Percentiles rank a stretch among this genome's conserved stretches.
Evolutionary conservation across 441 rosid species (phyloP).

Genomic region (Adansonia madagascariensis): DNA sequence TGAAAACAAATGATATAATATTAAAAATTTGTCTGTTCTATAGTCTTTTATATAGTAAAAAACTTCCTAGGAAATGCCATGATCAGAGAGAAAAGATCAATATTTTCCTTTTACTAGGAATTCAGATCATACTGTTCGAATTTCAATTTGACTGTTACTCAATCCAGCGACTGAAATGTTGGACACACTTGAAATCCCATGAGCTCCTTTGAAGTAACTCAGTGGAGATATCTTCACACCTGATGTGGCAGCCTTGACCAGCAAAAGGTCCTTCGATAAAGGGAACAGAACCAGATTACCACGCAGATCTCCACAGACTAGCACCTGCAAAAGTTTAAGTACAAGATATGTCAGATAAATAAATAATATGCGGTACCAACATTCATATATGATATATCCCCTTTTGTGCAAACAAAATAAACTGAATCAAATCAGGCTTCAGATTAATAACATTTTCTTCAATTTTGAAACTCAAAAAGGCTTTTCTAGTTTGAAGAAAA

Average conservation of each 20-base stretch:
- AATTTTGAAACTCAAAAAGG: background rate
- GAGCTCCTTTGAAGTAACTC: constrained; percentile 86
- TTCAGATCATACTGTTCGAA: constrained; percentile 69
- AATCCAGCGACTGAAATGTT: constrained; percentile 63
- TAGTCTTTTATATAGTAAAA: constrained; percentile 17
- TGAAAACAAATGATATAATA: background rate
- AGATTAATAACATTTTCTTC: background rate
- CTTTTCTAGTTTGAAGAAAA: background rate
- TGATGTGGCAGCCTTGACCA: constrained; percentile 35
- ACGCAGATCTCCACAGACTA: constrained; percentile 93
- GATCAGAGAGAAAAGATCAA: constrained; percentile 14
- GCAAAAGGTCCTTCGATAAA: constrained; percentile 54
- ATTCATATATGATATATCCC: background rate
- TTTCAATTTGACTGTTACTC: constrained; percentile 58
- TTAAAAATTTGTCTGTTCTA: background rate
- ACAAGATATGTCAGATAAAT: constrained; percentile 17
- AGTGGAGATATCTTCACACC: constrained; percentile 59
- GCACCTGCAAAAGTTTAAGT: constrained; percentile 58
- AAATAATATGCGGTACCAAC: background rate
- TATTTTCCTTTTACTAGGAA: constrained; percentile 20
- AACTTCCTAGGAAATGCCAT: constrained; percentile 16
- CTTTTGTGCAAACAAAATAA: background rate
- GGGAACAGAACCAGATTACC: constrained; percentile 89
- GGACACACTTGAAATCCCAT: constrained; percentile 88
- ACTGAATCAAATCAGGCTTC: background rate